Conservation (phyloP, 2,329 filamentous ascomycete genomes). For the Fusarium xyrophilum region DNA sequence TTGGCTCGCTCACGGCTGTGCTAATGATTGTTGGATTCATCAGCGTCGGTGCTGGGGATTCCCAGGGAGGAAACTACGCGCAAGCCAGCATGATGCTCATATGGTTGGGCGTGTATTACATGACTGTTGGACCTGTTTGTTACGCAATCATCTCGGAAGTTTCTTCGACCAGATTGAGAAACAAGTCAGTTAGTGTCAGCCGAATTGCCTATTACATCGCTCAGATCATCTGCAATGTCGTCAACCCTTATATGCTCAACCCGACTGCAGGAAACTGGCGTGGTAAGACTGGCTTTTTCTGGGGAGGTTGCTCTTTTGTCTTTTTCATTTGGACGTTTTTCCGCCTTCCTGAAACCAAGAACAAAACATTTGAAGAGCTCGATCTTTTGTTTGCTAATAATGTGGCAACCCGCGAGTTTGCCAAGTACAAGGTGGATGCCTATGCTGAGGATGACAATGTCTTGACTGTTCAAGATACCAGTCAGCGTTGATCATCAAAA, state of each 20-base stretch:
- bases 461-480: not conserved
- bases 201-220: slow-evolving; percentile 40
- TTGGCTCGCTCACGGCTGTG: slow-evolving; percentile 6
- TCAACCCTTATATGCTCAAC: slow-evolving; percentile 42
- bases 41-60: slow-evolving; percentile 39
- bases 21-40: slow-evolving; percentile 22
- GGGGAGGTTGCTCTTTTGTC: slow-evolving; percentile 45
- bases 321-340: slow-evolving; percentile 58
- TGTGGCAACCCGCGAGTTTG: slow-evolving; percentile 50
- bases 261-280: slow-evolving; percentile 41
- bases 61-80: slow-evolving; percentile 15
- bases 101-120: slow-evolving; percentile 51
- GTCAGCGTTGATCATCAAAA: not conserved
- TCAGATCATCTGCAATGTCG: slow-evolving; percentile 37
- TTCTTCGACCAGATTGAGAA: slow-evolving; percentile 47
- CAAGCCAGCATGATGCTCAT: slow-evolving; percentile 49
- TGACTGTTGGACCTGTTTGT: slow-evolving; percentile 50
- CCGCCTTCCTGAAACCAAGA: slow-evolving; percentile 57
- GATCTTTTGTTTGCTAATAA: slow-evolving; percentile 59
- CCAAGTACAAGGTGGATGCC: slow-evolving; percentile 44
- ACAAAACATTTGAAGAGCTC: slow-evolving; percentile 57
- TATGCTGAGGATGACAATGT: slow-evolving; percentile 19
- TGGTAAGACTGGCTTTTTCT: slow-evolving; percentile 51
- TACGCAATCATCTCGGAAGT: slow-evolving; percentile 52
- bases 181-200: slow-evolving; percentile 49